Conservation (phyloP, 352 stramenopile species). For the Phytophthora europaea region DNA sequence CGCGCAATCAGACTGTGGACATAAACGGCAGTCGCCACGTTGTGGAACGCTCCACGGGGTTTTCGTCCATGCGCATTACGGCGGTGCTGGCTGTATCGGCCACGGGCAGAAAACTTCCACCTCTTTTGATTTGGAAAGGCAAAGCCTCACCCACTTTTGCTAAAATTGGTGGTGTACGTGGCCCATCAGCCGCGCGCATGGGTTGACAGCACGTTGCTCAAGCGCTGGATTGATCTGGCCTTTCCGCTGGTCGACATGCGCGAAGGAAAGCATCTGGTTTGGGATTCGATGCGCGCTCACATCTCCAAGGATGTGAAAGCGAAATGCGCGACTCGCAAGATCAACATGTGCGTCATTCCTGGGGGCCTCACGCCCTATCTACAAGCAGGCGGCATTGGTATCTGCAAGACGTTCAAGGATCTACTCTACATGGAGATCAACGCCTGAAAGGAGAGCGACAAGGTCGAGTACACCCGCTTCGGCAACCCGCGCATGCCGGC, state of each 20-base stretch:
- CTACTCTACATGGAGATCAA: conserved; percentile 5
- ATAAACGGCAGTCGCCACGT: conserved; percentile 33
- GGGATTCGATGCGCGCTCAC: conserved; percentile 34
- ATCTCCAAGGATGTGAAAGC: conserved; percentile 28
- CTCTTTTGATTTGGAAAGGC: conserved; percentile 22
- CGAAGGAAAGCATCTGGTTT: conserved; percentile 20
- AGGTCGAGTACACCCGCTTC: conserved; percentile 3
- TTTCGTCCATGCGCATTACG: conserved; percentile 36
- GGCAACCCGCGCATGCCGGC: conserved; percentile 9
- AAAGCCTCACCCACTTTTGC: conserved; percentile 19
- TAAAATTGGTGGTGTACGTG: conserved; percentile 16
- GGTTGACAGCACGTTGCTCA: conserved; percentile 17
- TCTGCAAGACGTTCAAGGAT: conserved; percentile 29
- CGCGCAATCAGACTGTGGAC: conserved; percentile 13
- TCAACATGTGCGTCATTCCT: conserved; percentile 16
- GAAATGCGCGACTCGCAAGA: neutral
- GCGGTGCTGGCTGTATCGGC: conserved; percentile 22
- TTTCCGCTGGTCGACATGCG: conserved; percentile 14
- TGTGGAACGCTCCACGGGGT: conserved; percentile 34
- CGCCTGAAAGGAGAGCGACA: conserved; percentile 19
- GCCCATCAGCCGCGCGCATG: conserved; percentile 16
- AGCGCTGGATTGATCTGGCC: conserved; percentile 4
- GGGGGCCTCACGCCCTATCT: conserved; percentile 14
- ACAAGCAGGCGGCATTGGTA: conserved; percentile 19
- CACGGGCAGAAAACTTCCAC: conserved; percentile 17